Evolutionary conservation across 139 green algal genomes (phyloP), one percentile per base, ranked within the genome.

Genomic region (Micractinium sp.): DNA sequence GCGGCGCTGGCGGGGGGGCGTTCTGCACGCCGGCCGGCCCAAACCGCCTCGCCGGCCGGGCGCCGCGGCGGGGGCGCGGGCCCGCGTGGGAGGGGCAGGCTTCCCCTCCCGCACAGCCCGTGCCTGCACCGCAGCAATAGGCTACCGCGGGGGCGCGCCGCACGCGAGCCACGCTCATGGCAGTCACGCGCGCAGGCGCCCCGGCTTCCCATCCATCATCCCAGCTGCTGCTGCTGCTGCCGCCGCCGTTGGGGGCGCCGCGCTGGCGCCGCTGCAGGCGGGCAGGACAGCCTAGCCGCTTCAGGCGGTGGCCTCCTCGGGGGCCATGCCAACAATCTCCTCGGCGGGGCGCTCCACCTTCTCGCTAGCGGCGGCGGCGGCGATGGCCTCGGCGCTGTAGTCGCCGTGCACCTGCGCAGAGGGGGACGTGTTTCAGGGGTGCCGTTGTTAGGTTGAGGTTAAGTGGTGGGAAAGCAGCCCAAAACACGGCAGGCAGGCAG

Each of bases 341-440:
- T 94, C 91, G 29, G 85, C 88, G n/a, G 91, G 90, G 31, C 91
- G 88, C 67, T 94, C 91, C 33, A 94, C 73, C 84, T 90, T 88
- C 63, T 90, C 81, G 75, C 87, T 87, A 27, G 75, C 88, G n/a
- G 86, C 69, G 56, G 89, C 95, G 53, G 80, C 79, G 66, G 81
- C 81, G 36, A 36, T 86, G 38, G 89, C 95, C 88, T 98, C 96
- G 76, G 93, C 94, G 53, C 81, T 93, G 93, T 98, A 98, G 93
- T 98, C 96, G 74, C 95, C 95, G 93, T 99, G 97, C 85, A 89
- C 85, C 85, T 89, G 85, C n/a, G 31, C 27, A 61, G 36, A 4
- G 36, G 39, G 36, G 76, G 18, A 56, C 36, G 14, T 18, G 25
- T 31, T 35, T 4, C 3, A 75, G 67, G 67, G 25, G 25, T 7